These are phyloP conservation scores for Ophiocordyceps sinensis DNA, from an alignment of 2,329 filamentous ascomycete species.

Conservation along the genomic window DNA sequence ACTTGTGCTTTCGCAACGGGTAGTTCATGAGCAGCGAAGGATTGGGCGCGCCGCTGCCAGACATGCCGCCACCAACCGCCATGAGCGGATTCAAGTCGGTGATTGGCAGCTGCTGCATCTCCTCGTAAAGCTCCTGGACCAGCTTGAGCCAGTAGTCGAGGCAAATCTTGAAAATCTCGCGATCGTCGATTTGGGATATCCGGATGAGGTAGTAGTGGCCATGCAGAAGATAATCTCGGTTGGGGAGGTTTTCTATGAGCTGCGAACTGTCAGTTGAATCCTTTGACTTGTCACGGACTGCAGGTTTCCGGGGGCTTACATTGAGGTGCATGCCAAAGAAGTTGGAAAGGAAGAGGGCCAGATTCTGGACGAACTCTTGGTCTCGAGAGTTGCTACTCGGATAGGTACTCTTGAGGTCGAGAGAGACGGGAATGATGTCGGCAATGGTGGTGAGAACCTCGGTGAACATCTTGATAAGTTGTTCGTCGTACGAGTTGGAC, in stretches of 20 bases:
- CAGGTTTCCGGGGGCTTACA: constrained; percentile 27
- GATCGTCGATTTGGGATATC: constrained; percentile 96
- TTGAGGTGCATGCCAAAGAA: constrained; percentile 91
- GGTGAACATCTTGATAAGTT: constrained; percentile 96
- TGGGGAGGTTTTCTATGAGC: constrained; percentile 91
- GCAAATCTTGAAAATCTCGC: constrained; percentile 99
- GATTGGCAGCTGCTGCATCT: constrained; percentile 94
- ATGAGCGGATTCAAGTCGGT: constrained; percentile 85
- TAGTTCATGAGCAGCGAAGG: constrained; percentile 77
- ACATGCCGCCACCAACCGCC: constrained; percentile 56
- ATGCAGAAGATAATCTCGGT: constrained; percentile 86
- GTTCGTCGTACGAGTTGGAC: constrained; percentile 73
- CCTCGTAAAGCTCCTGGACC: constrained; percentile 94
- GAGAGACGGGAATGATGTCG: constrained; percentile 77
- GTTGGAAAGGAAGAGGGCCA: constrained; percentile 90
- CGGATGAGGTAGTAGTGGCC: constrained; percentile 97
- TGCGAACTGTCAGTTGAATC: constrained; percentile 18
- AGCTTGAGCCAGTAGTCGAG: constrained; percentile 98
- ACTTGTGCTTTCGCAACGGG: constrained; percentile 94
- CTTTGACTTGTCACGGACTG: background rate
- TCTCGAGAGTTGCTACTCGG: constrained; percentile 81
- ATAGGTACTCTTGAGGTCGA: constrained; percentile 87
- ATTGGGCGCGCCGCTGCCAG: constrained; percentile 73
- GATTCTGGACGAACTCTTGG: constrained; percentile 94
- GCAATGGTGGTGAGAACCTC: constrained; percentile 88